Conservation (phyloP, 2,329 filamentous ascomycete species). For the Pseudogymnoascus sp. region DNA sequence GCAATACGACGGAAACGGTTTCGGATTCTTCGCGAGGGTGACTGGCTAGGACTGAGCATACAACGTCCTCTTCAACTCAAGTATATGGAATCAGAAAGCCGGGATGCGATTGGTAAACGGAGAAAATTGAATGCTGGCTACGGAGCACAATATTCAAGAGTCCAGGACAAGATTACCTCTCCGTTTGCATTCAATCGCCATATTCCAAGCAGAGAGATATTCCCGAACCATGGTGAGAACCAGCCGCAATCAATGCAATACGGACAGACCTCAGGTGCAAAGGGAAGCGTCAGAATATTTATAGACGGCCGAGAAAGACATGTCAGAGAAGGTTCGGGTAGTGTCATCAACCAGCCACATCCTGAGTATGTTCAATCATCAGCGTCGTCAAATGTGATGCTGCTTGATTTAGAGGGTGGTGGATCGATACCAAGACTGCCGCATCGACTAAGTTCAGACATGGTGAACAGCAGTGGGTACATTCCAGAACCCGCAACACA, state of each 20-base stretch:
- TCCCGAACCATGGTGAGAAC: neutral
- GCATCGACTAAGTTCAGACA: neutral
- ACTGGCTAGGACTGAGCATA: constrained; percentile 27
- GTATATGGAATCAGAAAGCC: constrained; percentile 18
- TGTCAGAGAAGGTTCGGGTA: constrained; percentile 23
- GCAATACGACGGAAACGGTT: constrained; percentile 21
- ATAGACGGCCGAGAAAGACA: constrained; percentile 23
- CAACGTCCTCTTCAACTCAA: constrained; percentile 20
- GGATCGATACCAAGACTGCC: neutral
- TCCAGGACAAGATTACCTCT: constrained; percentile 16
- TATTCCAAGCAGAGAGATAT: neutral
- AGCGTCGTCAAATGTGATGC: constrained; percentile 25
- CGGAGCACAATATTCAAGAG: constrained; percentile 20
- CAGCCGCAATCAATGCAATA: neutral
- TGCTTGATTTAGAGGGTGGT: constrained; percentile 18
- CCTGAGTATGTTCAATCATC: constrained; percentile 9
- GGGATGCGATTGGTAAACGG: constrained; percentile 24
- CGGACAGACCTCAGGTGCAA: neutral
- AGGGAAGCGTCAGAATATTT: constrained; percentile 21
- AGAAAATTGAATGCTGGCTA: constrained; percentile 20
- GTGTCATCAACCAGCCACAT: constrained; percentile 12
- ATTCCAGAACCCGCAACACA: neutral
- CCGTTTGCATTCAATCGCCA: constrained; percentile 12
- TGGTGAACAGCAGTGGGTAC: neutral
- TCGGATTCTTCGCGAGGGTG: constrained; percentile 23